These are phyloP conservation scores for Akebia trifoliata DNA, from an alignment of 164 flowering plant species.

Conservation along the genomic window DNA sequence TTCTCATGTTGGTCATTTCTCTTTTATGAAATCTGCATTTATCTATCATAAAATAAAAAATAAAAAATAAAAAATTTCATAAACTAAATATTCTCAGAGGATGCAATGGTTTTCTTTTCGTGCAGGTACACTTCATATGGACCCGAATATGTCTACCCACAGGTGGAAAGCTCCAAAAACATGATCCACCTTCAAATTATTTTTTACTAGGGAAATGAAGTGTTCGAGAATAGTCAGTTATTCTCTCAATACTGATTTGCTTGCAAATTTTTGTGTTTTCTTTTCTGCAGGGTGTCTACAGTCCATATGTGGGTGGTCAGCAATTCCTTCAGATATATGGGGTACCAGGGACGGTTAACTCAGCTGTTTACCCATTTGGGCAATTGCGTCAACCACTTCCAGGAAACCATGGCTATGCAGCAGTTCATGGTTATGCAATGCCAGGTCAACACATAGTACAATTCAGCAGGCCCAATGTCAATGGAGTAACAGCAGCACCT, in stretches of 20 bases:
- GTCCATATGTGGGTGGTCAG: conserved; percentile 75
- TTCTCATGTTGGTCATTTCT: not conserved
- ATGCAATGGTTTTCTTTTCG: conserved; percentile 16
- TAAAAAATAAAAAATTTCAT: not conserved
- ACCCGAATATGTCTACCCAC: conserved; percentile 75
- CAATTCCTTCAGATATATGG: conserved; percentile 90
- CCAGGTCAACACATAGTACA: conserved; percentile 80
- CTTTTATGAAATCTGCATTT: not conserved
- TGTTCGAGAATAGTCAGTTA: not conserved
- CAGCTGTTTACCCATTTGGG: conserved; percentile 67
- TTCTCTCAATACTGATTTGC: conserved; percentile 4
- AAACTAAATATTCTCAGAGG: conserved; percentile 12
- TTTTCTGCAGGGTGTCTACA: conserved; percentile 61
- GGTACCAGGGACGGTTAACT: conserved; percentile 61
- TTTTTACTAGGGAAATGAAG: no score
- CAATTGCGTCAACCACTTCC: conserved; percentile 69
- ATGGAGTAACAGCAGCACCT: conserved; percentile 63
- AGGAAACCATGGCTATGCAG: conserved; percentile 56
- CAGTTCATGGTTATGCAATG: conserved; percentile 74
- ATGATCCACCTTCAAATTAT: not conserved
- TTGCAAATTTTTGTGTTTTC: conserved; percentile 3
- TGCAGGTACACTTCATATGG: conserved; percentile 81
- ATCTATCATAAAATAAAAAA: no score
- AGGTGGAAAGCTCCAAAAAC: conserved; percentile 42
- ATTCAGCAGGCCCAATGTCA: conserved; percentile 62